phyloP scores from a whole-genome alignment of 2,329 filamentous ascomycete genomes.

The Pseudogymnoascus sp. region DNA sequence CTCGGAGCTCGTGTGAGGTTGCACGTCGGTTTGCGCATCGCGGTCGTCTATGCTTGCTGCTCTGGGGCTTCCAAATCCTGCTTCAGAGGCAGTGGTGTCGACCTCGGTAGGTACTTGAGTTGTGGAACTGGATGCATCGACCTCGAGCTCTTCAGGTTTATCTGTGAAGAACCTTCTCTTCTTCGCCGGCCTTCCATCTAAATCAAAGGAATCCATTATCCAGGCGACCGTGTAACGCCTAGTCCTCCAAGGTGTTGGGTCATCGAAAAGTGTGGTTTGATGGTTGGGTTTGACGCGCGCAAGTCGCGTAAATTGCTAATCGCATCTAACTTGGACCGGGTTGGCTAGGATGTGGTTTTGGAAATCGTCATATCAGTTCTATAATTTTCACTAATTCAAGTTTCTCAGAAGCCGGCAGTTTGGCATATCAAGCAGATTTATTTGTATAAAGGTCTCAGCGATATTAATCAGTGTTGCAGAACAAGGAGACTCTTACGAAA shows the following conservation, averaged over 20 bases:
- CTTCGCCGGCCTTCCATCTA: constrained; percentile 39
- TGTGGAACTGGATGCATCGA: constrained; percentile 16
- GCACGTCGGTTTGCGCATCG: constrained; percentile 12
- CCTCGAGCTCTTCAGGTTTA: constrained; percentile 19
- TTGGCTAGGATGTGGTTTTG: background rate
- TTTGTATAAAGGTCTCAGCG: background rate
- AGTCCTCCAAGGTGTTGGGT: background rate
- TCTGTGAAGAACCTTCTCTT: constrained; percentile 40
- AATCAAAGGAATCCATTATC: constrained; percentile 31
- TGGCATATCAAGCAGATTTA: background rate
- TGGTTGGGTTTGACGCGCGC: background rate
- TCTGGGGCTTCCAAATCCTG: background rate
- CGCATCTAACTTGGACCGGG: background rate
- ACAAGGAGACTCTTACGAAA: background rate
- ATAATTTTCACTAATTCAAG: background rate
- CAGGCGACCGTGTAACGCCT: background rate
- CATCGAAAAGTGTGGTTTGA: background rate
- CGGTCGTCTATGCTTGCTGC: background rate
- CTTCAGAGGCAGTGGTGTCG: background rate
- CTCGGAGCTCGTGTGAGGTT: constrained; percentile 20
- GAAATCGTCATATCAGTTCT: background rate
- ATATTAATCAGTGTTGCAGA: background rate
- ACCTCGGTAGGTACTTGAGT: background rate
- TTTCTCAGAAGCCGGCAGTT: background rate
- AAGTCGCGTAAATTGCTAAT: constrained; percentile 7